Evolutionary conservation across 495 filamentous ascomycete species (phyloP), one percentile per base, ranked within the genome.

Genomic region (Haplographium delicatum): DNA sequence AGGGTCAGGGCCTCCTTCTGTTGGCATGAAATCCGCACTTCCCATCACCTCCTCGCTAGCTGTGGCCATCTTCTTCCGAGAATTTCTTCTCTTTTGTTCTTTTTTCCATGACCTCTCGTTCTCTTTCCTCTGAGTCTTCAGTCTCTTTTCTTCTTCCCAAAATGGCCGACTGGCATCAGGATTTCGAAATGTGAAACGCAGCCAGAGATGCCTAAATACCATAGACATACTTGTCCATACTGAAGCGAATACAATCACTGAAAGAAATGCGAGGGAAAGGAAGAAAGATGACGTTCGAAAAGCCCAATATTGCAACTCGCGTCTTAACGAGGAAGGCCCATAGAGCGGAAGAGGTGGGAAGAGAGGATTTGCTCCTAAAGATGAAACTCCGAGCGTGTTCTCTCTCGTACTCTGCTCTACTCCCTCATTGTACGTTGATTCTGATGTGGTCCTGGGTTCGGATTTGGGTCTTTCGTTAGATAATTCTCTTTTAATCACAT

Each of bases 331-430:
- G 0, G 89, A 83, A 0, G 89, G 83, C 0, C 85, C 86, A 54
- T 96, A 96, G 2, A 88, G 68, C 0, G 91, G 91, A 11, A 97
- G 65, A 7, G 89, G 86, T 9, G 91, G 91, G 58, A 97, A 97
- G 1, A 96, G 67, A 6, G 91, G 90, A 60, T 95, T 83, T 5
- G 83, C 89, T 58, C 78, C 71, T 3, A 80, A 76, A 1, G 83
- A 77, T 0, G 82, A 81, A 60, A 73, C 73, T n/a, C n/a, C n/a
- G 4, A 76, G 55, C 9, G 66, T 71, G 5, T 63, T 66, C 13
- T 67, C 64, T 1, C 59, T 51, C 22, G 48, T 47, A 31, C 45
- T 55, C 28, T 57, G 54, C 33, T 50, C 50, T 4, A 43, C 23
- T 13, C 25, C 24, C 24, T 38, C 47, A 31, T 56, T 30, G 18